phyloP scores from a whole-genome alignment of 2,329 filamentous ascomycete species.

The Neonectria magnoliae region DNA sequence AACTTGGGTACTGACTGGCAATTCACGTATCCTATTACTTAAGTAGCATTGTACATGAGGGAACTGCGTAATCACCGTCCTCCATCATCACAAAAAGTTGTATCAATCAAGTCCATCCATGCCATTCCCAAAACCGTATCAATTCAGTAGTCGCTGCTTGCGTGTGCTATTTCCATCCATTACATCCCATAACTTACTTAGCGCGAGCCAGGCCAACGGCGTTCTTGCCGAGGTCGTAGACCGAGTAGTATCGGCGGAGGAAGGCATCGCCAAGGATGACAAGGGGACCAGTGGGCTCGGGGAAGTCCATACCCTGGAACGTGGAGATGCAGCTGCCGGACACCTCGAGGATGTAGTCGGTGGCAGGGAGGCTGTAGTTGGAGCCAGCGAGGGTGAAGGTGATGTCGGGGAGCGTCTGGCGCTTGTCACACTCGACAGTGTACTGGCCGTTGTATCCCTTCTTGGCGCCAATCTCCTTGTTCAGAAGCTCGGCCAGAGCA shows the following conservation, averaged over 20 bases:
- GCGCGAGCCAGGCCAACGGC: slow-evolving; percentile 90
- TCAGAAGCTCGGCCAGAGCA: slow-evolving; percentile 92
- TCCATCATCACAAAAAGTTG: slow-evolving; percentile 18
- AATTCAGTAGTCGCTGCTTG: slow-evolving; percentile 30
- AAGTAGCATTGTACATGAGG: slow-evolving; percentile 30
- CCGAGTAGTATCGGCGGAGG: slow-evolving; percentile 89
- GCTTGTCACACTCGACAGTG: slow-evolving; percentile 88
- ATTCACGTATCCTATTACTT: slow-evolving; percentile 37
- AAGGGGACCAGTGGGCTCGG: slow-evolving; percentile 87
- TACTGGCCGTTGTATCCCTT: slow-evolving; percentile 98
- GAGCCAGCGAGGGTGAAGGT: slow-evolving; percentile 90
- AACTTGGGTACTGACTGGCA: background rate
- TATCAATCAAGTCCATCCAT: slow-evolving; percentile 28
- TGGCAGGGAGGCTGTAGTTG: slow-evolving; percentile 89
- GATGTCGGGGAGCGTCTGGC: slow-evolving; percentile 85
- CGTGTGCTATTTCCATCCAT: slow-evolving; percentile 33
- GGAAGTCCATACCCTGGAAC: slow-evolving; percentile 97
- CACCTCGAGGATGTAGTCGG: slow-evolving; percentile 96
- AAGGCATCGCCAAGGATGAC: slow-evolving; percentile 93
- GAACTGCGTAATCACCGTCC: slow-evolving; percentile 20
- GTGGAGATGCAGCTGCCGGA: slow-evolving; percentile 96
- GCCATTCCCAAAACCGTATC: slow-evolving; percentile 25
- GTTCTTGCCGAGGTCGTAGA: slow-evolving; percentile 92
- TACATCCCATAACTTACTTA: slow-evolving; percentile 59
- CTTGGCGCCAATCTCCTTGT: slow-evolving; percentile 97